phyloP scores from a whole-genome alignment of 345 rosid genomes.

The Sapria himalayana region DNA sequence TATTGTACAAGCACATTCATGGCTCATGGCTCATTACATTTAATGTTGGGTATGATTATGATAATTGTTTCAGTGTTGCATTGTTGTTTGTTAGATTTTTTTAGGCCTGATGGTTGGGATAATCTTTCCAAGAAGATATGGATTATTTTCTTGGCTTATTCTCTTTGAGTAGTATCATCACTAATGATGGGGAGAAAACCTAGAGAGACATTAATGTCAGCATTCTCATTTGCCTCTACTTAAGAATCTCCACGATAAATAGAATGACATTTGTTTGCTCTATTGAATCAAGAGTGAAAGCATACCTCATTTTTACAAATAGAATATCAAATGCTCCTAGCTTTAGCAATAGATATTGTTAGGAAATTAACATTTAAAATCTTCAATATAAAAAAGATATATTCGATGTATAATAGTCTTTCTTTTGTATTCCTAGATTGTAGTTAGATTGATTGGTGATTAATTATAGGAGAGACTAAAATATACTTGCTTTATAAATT shows the following conservation, averaged over 20 bases:
- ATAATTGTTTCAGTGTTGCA: slow-evolving; percentile 99
- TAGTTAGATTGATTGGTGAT: too few relatives aligned
- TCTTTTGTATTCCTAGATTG: too few relatives aligned
- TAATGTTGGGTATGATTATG: slow-evolving; percentile 81
- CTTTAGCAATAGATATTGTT: slow-evolving; percentile 50
- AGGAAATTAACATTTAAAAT: too few relatives aligned
- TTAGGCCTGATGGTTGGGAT: slow-evolving; percentile 65
- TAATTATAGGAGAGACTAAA: too few relatives aligned
- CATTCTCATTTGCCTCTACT: slow-evolving; percentile 87
- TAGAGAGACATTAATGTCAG: slow-evolving; percentile 52
- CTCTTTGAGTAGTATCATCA: slow-evolving; percentile 72
- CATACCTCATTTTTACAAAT: slow-evolving; percentile 92
- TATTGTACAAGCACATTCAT: slow-evolving; percentile 93
- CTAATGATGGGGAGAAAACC: slow-evolving; percentile 59
- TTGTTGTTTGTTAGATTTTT: slow-evolving; percentile 91
- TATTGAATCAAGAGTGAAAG: slow-evolving; percentile 95
- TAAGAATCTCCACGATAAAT: slow-evolving; percentile 85
- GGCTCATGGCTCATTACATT: slow-evolving; percentile 96
- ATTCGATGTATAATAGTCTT: too few relatives aligned
- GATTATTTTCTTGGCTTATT: slow-evolving; percentile 94
- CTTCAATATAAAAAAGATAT: too few relatives aligned
- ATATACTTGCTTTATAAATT: too few relatives aligned
- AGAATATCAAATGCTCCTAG: slow-evolving; percentile 85
- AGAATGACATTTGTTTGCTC: slow-evolving; percentile 98
- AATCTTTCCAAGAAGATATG: slow-evolving; percentile 88